Percentiles rank a stretch among this genome's conserved stretches.
Conservation (phyloP, 2,329 filamentous ascomycete species). For the Xylariaceae sp. region DNA sequence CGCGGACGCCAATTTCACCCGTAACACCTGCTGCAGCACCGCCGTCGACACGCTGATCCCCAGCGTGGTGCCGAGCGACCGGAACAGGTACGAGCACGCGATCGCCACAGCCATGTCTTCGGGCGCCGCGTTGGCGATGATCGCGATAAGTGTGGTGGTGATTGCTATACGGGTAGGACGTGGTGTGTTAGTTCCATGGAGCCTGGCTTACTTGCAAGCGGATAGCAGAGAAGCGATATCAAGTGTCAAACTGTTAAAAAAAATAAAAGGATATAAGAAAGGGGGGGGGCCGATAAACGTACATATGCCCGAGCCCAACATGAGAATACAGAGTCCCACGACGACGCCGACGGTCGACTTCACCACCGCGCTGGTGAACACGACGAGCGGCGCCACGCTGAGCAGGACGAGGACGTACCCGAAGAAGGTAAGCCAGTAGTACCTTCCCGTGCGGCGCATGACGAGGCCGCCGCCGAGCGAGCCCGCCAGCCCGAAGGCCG, state of each 20-base stretch:
- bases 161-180: slow-evolving; percentile 62
- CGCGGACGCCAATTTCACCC: slow-evolving; percentile 55
- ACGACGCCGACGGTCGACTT: slow-evolving; percentile 56
- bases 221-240: not conserved
- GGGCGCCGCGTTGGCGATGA: slow-evolving; percentile 69
- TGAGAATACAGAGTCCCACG: slow-evolving; percentile 57
- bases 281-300: slow-evolving; percentile 16
- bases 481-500: slow-evolving; percentile 63
- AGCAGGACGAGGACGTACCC: slow-evolving; percentile 57
- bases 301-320: slow-evolving; percentile 44
- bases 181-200: slow-evolving; percentile 27
- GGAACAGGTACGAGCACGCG: slow-evolving; percentile 80
- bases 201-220: not conserved
- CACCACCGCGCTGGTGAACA: slow-evolving; percentile 57
- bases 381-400: slow-evolving; percentile 57
- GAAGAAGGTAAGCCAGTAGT: slow-evolving; percentile 67
- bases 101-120: slow-evolving; percentile 75
- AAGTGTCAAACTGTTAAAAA: not conserved
- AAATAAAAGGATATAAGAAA: not conserved
- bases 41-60: slow-evolving; percentile 74
- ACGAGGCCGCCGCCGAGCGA: slow-evolving; percentile 66
- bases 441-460: slow-evolving; percentile 72
- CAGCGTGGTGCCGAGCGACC: slow-evolving; percentile 75
- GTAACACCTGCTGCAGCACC: slow-evolving; percentile 70
- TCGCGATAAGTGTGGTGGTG: slow-evolving; percentile 70